These are phyloP conservation scores for Penicillium sp. DNA, from an alignment of 2,329 filamentous ascomycete species.

Conservation along the genomic window DNA sequence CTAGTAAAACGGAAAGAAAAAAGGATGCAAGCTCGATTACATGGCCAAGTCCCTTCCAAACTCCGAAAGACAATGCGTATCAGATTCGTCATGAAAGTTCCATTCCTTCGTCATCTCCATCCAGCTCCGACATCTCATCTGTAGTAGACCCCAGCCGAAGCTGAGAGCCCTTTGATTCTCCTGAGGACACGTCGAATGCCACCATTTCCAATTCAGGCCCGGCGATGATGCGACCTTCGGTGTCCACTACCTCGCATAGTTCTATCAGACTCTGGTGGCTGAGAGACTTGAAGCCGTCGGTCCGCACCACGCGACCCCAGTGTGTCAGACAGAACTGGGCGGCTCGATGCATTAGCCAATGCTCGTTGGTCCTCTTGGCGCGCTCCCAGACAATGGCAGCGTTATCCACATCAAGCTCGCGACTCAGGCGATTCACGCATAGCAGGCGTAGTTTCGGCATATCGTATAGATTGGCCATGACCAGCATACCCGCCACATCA, in stretches of 20 bases:
- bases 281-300: slow-evolving; percentile 75
- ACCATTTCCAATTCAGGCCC: slow-evolving; percentile 73
- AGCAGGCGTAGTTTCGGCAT: slow-evolving; percentile 87
- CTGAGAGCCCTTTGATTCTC: slow-evolving; percentile 30
- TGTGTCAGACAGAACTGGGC: slow-evolving; percentile 85
- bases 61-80: slow-evolving; percentile 16
- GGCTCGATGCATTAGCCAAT: slow-evolving; percentile 85
- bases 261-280: slow-evolving; percentile 77
- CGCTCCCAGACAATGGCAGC: slow-evolving; percentile 96
- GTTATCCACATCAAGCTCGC: slow-evolving; percentile 89
- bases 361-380: slow-evolving; percentile 80
- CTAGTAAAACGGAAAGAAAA: neutral
- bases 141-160: slow-evolving; percentile 24
- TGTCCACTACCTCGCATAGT: slow-evolving; percentile 86
- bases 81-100: slow-evolving; percentile 36
- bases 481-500: slow-evolving; percentile 87
- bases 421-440: slow-evolving; percentile 82
- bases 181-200: slow-evolving; percentile 46
- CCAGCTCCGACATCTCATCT: slow-evolving; percentile 40
- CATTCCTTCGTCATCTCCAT: slow-evolving; percentile 48
- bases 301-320: slow-evolving; percentile 91
- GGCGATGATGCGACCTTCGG: slow-evolving; percentile 82
- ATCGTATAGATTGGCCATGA: slow-evolving; percentile 98
- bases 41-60: slow-evolving; percentile 9
- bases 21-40: neutral